Evolutionary conservation across 2,329 filamentous ascomycete genomes (phyloP), one percentile per base, ranked within the genome.

Genomic region (Aspergillus intermedius): DNA sequence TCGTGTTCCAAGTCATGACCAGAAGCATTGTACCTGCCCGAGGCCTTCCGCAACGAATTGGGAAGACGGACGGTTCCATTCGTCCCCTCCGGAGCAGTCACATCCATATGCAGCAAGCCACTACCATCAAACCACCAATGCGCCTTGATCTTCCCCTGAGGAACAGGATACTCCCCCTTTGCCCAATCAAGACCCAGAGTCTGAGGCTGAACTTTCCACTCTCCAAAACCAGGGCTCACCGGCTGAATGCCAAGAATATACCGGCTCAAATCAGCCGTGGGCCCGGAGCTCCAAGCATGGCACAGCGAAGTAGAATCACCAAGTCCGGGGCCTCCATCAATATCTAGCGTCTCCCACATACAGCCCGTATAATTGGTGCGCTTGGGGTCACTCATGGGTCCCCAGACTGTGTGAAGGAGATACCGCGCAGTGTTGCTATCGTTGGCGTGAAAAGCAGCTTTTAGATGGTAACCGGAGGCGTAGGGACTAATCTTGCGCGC

Each of bases 281-380:
- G 64, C 1, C 61, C 66, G 0, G 66, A 56, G 1, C 57, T 53
- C 66, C 66, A 69, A 1, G 59, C 66, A 44, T 69, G 66, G 34
- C 66, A 68, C 0, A 69, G 49, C 15, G 60, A 64, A 2, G 66
- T 70, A 1, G 28, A 19, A 6, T 53, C 3, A 0, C 61, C 62
- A 30, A 54, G 25, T 2, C 52, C 52, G 2, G 52, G 50, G 10
- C 34, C 45, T 3, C 52, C 52, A 8, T 54, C 50, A 0, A 28
- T 10, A 17, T 32, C 25, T 10, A 54, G 30, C 4, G 30, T 32
- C 28, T 54, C 52, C 52, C 52, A 54, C 9, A 44, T 43, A 21
- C 50, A 54, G 30, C 52, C 52, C 13, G 52, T 54, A 19, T 54
- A 54, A 25, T 54, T 54, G 25, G 50, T 15, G 15, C 46, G 35